A percentile compares a stretch with the other conserved stretches of the same genome.
phyloP scores from a whole-genome alignment of 2,329 filamentous ascomycete species.

The Beauveria sp. region DNA sequence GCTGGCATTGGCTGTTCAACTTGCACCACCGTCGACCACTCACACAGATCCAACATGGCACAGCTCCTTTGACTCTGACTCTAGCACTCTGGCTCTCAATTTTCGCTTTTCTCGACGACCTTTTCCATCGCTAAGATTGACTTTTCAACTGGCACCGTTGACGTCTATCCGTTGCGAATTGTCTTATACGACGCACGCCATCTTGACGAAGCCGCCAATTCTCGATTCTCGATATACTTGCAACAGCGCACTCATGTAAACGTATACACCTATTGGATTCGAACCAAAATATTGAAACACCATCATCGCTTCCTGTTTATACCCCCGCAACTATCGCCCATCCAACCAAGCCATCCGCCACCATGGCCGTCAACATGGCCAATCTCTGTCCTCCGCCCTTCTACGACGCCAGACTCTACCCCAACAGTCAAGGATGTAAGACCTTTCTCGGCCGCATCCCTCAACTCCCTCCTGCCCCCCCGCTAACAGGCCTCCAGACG shows the following conservation, averaged over 20 bases:
- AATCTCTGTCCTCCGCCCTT: conserved; percentile 61
- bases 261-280: no score
- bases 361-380: conserved; percentile 13
- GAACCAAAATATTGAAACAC: neutral
- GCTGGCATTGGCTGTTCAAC: neutral
- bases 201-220: neutral
- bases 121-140: neutral
- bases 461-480: neutral
- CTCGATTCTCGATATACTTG: neutral
- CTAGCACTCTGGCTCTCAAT: neutral
- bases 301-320: neutral
- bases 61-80: neutral
- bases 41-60: neutral
- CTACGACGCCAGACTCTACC: conserved; percentile 55
- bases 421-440: conserved; percentile 58
- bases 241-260: neutral
- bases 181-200: neutral
- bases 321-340: neutral
- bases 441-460: conserved; percentile 14
- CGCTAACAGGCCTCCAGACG: conserved; percentile 34
- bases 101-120: neutral
- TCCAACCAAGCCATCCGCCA: neutral
- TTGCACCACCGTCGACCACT: neutral
- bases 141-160: neutral
- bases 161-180: neutral